Base-by-base conservation (phyloP, 2,329 filamentous ascomycete genomes). In the Arthrobotrys sinensis region DNA sequence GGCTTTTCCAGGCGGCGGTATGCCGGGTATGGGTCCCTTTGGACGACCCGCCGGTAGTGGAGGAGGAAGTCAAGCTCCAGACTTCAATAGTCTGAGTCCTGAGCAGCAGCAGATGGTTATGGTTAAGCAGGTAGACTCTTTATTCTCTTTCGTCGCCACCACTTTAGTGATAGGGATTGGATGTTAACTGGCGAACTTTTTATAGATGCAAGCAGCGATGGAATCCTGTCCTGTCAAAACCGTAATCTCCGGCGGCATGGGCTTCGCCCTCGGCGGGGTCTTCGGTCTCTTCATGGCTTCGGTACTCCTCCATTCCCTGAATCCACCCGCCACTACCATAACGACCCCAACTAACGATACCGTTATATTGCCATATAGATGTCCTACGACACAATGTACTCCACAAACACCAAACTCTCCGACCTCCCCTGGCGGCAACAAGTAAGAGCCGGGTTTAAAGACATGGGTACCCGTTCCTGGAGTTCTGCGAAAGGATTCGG, bases 201-300 rank as follows among this genome's bases (percentile, higher is more conserved):
- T 36, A 32, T 24, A 96, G 92, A 91, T 97, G 86, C 90, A 93
- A 88, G 85, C 87, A 24, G 90, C 90, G 50, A 97, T 97, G 93
- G 94, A 98, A 85, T 96, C 93, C 38, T 99, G 96, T 84, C 90
- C 91, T 24, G 91, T 91, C 73, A 99, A 99, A 85, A 92, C 93
- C 16, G 91, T 90, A 81, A 92, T 99, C 85, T 92, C 94, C 0
- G 96, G 95, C 72, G 93, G 92, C 24, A 96, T 96, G 90, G 96
- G 96, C 14, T 97, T 97, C 82, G 96, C 91, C 43, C 91, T 99
- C 81, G 96, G 96, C 80, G 96, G 94, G 82, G 87, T 96, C 50
- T 99, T 99, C 82, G 96, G 96, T 81, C 89, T 98, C 82, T 99
- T 99, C 87, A 99, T 98, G 95, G 93, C 94, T 76, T 96, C 93